A percentile compares a stretch with the other conserved stretches of the same genome.
Conservation (phyloP, 163 green algal genomes). For the Scenedesmus sp. region DNA sequence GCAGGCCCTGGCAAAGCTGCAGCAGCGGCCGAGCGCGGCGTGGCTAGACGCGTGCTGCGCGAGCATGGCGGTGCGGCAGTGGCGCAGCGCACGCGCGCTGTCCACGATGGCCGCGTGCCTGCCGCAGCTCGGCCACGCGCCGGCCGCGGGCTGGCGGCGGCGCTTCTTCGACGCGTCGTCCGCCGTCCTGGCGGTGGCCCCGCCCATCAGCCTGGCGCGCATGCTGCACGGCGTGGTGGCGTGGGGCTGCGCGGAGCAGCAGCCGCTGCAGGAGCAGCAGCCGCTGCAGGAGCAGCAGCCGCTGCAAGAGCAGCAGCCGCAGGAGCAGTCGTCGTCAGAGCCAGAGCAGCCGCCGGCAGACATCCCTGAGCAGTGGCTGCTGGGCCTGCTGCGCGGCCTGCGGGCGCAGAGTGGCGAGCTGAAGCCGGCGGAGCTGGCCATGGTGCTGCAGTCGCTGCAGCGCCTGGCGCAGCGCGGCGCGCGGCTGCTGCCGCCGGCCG, state of each 20-base stretch:
- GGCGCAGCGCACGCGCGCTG: slow-evolving; percentile 18
- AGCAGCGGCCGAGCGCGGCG: background rate
- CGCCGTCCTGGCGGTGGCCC: background rate
- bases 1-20: slow-evolving; percentile 20
- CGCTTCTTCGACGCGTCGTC: slow-evolving; percentile 3
- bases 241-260: slow-evolving; percentile 9
- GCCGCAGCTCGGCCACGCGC: slow-evolving; percentile 15
- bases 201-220: slow-evolving; percentile 26
- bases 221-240: slow-evolving; percentile 33
- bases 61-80: slow-evolving; percentile 10
- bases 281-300: slow-evolving; percentile 28
- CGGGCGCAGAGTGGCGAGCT: slow-evolving; percentile 2
- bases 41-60: slow-evolving; percentile 8
- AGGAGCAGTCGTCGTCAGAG: background rate
- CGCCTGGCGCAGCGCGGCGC: slow-evolving; percentile 2
- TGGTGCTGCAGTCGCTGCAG: slow-evolving; percentile 33
- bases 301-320: background rate
- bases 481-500: background rate
- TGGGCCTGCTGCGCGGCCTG: background rate
- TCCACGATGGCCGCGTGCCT: slow-evolving; percentile 32
- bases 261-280: slow-evolving; percentile 4
- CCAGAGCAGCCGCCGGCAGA: background rate
- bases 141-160: background rate
- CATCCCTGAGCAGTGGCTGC: slow-evolving; percentile 18
- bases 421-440: slow-evolving; percentile 36